A percentile compares a stretch with the other conserved stretches of the same genome.
phyloP scores from a whole-genome alignment of 2,329 filamentous ascomycete genomes.

The Beauveria bassiana region DNA sequence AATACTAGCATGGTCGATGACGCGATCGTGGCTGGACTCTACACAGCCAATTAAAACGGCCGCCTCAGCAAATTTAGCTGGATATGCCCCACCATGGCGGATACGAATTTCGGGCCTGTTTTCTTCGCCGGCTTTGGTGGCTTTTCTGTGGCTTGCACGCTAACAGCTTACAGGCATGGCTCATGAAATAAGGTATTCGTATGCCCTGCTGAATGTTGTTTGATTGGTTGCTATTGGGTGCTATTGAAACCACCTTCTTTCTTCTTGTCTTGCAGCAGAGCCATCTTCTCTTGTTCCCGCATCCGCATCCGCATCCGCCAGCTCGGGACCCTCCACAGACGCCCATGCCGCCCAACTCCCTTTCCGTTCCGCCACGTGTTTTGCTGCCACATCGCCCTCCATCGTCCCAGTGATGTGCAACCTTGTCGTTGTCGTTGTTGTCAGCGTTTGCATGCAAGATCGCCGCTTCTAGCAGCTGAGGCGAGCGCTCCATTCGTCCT shows the following conservation, averaged over 20 bases:
- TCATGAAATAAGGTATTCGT: too few species aligned
- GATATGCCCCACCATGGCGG: not conserved
- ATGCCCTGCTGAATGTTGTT: not conserved
- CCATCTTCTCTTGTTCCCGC: not conserved
- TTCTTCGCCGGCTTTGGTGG: not conserved
- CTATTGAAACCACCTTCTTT: too few species aligned
- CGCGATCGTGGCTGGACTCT: conserved; percentile 17
- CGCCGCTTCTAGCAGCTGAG: not conserved
- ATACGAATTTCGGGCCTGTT: not conserved
- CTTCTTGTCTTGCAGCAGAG: too few species aligned
- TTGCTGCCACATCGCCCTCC: not conserved
- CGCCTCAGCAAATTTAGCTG: conserved; percentile 12
- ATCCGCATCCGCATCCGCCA: not conserved
- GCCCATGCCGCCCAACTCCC: not conserved
- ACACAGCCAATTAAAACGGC: conserved; percentile 14
- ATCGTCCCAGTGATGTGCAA: too few species aligned
- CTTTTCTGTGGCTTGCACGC: not conserved
- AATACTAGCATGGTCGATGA: conserved; percentile 15
- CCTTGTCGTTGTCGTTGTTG: too few species aligned
- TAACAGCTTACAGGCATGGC: too few species aligned
- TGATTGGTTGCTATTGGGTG: not conserved
- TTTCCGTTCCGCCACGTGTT: not conserved
- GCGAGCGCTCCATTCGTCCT: not conserved
- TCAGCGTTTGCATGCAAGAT: too few species aligned
- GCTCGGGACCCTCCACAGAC: not conserved